These are phyloP conservation scores for Colletotrichum cordylinicola DNA, from an alignment of 2,329 filamentous ascomycete species.

Conservation along the genomic window DNA sequence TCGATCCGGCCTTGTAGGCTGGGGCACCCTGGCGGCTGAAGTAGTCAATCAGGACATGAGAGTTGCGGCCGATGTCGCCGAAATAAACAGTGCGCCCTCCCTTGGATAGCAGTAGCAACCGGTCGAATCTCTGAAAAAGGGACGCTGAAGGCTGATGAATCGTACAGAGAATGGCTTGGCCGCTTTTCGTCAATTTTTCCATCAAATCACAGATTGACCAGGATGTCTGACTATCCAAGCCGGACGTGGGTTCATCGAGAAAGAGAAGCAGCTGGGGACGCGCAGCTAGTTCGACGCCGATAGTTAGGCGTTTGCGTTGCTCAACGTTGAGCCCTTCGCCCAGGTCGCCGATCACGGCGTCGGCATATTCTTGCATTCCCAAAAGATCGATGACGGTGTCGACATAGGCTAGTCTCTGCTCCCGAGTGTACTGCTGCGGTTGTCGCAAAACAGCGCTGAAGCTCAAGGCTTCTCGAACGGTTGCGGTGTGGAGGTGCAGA, in stretches of 20 bases:
- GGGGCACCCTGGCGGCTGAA: slow-evolving; percentile 54
- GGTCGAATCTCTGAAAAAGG: slow-evolving; percentile 23
- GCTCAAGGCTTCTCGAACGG: slow-evolving; percentile 67
- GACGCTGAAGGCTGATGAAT: slow-evolving; percentile 24
- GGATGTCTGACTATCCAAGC: slow-evolving; percentile 76
- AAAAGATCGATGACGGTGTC: slow-evolving; percentile 34
- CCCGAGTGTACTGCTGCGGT: slow-evolving; percentile 56
- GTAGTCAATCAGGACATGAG: slow-evolving; percentile 52
- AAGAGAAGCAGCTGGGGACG: slow-evolving; percentile 76
- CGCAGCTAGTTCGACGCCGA: slow-evolving; percentile 79
- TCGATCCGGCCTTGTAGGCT: slow-evolving; percentile 51
- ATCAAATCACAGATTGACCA: slow-evolving; percentile 77
- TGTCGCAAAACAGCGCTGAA: slow-evolving; percentile 74
- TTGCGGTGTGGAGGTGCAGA: slow-evolving; percentile 28
- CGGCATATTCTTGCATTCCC: slow-evolving; percentile 66
- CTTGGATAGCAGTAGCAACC: slow-evolving; percentile 2
- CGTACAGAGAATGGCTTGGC: slow-evolving; percentile 46
- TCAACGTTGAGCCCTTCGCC: slow-evolving; percentile 59
- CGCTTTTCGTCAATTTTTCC: slow-evolving; percentile 62
- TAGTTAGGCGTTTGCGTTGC: slow-evolving; percentile 66
- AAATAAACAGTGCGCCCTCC: slow-evolving; percentile 53
- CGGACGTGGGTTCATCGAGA: slow-evolving; percentile 79
- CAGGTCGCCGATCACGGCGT: slow-evolving; percentile 71
- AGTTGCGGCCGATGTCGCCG: slow-evolving; percentile 57
- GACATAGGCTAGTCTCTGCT: slow-evolving; percentile 31